A percentile compares a stretch with the other conserved stretches of the same genome.
phyloP scores from a whole-genome alignment of 2,329 filamentous ascomycete species.

The Tolypocladium paradoxum region DNA sequence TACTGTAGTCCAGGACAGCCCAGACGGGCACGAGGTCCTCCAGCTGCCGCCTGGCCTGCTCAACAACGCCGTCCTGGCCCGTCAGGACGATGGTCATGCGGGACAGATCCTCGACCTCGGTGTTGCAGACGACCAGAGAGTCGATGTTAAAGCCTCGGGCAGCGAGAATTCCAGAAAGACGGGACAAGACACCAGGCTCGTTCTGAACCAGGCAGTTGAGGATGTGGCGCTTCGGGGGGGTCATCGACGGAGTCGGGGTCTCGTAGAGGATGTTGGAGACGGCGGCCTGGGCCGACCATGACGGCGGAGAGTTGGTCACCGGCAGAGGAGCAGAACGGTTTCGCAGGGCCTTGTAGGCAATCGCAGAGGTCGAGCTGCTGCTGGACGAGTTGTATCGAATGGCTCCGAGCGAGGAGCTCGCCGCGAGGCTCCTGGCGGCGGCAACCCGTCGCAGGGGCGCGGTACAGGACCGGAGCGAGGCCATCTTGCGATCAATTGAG shows the following conservation, averaged over 20 bases:
- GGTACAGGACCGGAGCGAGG: constrained; percentile 31
- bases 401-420: constrained; percentile 13
- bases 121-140: constrained; percentile 93
- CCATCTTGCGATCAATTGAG: constrained; percentile 24
- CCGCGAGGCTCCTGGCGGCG: constrained; percentile 16
- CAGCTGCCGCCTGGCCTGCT: constrained; percentile 89
- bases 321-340: constrained; percentile 80
- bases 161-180: constrained; percentile 90
- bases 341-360: constrained; percentile 95
- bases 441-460: constrained; percentile 27
- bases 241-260: constrained; percentile 73
- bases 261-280: constrained; percentile 99
- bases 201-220: constrained; percentile 99
- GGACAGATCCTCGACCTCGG: constrained; percentile 90
- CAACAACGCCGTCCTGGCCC: constrained; percentile 91
- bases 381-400: constrained; percentile 29
- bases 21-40: constrained; percentile 97
- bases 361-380: constrained; percentile 76
- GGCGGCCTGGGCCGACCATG: constrained; percentile 85
- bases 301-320: constrained; percentile 60
- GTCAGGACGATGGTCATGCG: constrained; percentile 98
- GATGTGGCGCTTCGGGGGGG: constrained; percentile 85
- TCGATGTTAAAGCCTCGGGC: constrained; percentile 99
- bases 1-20: constrained; percentile 95
- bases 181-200: constrained; percentile 92